Percentiles rank a stretch among this genome's conserved stretches.
Evolutionary conservation across 441 rosid genomes (phyloP).

Genomic region (Cnidoscolus chayamansa): DNA sequence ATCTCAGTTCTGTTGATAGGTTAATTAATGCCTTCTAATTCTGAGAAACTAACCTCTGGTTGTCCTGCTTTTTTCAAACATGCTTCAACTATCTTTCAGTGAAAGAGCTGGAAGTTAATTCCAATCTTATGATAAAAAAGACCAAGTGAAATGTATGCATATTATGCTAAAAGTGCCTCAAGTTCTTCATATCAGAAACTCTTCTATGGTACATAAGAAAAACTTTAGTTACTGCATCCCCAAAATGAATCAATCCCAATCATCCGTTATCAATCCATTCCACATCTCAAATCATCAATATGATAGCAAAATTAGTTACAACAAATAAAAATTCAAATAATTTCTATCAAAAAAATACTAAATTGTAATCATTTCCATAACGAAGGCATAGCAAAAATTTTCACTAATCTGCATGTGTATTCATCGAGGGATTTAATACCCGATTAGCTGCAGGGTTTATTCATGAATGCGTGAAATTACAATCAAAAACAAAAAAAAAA

Average conservation of each 20-base stretch:
- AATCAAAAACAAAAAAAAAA: slow-evolving; percentile 26
- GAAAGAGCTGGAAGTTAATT: too few relatives aligned
- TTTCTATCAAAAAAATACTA: neutral
- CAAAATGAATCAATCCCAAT: neutral
- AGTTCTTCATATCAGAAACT: neutral
- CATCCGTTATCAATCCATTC: neutral
- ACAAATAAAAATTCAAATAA: neutral
- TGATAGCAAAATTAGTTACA: neutral
- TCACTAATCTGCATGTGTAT: neutral
- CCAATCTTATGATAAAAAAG: neutral
- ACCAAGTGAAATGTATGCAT: neutral
- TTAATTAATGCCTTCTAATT: neutral
- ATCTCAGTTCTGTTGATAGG: neutral
- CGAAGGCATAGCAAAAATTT: neutral
- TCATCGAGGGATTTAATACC: neutral
- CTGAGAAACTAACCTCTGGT: too few relatives aligned
- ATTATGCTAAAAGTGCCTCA: neutral
- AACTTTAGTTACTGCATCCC: neutral
- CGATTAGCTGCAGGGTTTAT: neutral
- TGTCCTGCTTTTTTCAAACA: neutral
- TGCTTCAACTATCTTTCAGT: neutral
- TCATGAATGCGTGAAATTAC: slow-evolving; percentile 33
- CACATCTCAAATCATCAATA: neutral
- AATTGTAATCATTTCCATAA: neutral
- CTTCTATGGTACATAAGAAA: neutral